These are phyloP conservation scores for Boletus sp. DNA, from an alignment of 1,284 basidiomycete species.

Conservation along the genomic window DNA sequence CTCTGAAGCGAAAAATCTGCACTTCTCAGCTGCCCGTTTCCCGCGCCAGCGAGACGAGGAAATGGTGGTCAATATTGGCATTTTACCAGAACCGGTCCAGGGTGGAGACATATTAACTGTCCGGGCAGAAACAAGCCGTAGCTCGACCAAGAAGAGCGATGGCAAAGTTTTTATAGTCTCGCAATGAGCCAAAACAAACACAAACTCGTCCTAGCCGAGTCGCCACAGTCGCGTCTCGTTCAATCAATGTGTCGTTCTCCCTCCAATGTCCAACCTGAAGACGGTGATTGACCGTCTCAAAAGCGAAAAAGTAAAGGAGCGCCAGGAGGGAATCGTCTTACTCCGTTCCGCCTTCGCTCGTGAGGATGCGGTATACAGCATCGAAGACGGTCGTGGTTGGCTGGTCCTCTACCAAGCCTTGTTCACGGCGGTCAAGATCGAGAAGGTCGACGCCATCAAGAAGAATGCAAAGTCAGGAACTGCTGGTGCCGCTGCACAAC, in stretches of 20 bases:
- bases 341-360: constrained; percentile 63
- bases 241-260: constrained; percentile 3
- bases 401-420: constrained; percentile 69
- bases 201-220: constrained; percentile 22
- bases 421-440: constrained; percentile 60
- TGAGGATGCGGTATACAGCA: constrained; percentile 47
- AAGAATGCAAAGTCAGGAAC: constrained; percentile 40
- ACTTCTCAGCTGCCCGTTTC: constrained; percentile 46
- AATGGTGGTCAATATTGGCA: constrained; percentile 49
- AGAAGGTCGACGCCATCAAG: constrained; percentile 54
- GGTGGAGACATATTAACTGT: constrained; percentile 50
- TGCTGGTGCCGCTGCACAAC: constrained; percentile 41
- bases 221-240: constrained; percentile 14
- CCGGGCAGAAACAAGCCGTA: constrained; percentile 69
- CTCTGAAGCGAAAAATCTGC: constrained; percentile 24
- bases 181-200: constrained; percentile 27
- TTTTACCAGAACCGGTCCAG: constrained; percentile 74
- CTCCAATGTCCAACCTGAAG: constrained; percentile 40
- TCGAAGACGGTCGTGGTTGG: constrained; percentile 61
- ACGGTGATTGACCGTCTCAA: constrained; percentile 51
- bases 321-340: constrained; percentile 59
- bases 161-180: constrained; percentile 23
- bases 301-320: constrained; percentile 69
- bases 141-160: background rate
- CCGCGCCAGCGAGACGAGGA: constrained; percentile 47